phyloP scores from a whole-genome alignment of 2,329 filamentous ascomycete species.

The Alternaria triticimaculans region DNA sequence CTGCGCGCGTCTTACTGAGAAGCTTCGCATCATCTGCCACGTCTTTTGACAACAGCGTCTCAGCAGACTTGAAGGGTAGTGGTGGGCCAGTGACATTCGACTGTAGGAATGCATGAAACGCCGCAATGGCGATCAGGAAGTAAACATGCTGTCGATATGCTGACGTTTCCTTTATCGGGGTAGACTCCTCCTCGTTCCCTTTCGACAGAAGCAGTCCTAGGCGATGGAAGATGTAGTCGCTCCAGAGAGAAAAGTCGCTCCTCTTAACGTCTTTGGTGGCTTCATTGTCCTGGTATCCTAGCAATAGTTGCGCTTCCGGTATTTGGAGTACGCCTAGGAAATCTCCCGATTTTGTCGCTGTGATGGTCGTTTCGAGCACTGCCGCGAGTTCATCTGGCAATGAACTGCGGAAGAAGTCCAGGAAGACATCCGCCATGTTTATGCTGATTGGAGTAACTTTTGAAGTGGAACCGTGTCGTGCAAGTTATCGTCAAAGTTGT shows the following conservation, averaged over 20 bases:
- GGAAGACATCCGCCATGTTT: slow-evolving; percentile 52
- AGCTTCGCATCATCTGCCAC: slow-evolving; percentile 46
- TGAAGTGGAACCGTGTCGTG: neutral
- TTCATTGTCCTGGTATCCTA: slow-evolving; percentile 49
- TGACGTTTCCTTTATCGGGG: slow-evolving; percentile 37
- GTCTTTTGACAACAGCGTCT: slow-evolving; percentile 58
- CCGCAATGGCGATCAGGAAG: slow-evolving; percentile 68
- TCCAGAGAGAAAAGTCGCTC: slow-evolving; percentile 51
- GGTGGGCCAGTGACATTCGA: slow-evolving; percentile 87
- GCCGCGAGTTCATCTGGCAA: slow-evolving; percentile 52
- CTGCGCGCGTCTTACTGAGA: slow-evolving; percentile 53
- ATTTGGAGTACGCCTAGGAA: slow-evolving; percentile 50
- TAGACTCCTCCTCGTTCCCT: slow-evolving; percentile 31
- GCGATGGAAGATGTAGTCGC: slow-evolving; percentile 54
- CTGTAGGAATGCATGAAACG: slow-evolving; percentile 81
- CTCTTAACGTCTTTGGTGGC: slow-evolving; percentile 37
- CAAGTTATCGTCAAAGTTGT: neutral
- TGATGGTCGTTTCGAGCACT: slow-evolving; percentile 47
- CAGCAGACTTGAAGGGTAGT: slow-evolving; percentile 63
- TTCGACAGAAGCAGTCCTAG: slow-evolving; percentile 48
- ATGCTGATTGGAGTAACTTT: neutral
- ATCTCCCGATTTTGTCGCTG: slow-evolving; percentile 51
- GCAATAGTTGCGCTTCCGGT: slow-evolving; percentile 49
- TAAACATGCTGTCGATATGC: slow-evolving; percentile 52
- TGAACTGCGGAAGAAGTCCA: slow-evolving; percentile 50